Percentiles rank a stretch among this genome's conserved stretches.
These are phyloP conservation scores for Mikania micrantha DNA, from an alignment of 129 eudicot species.

Conservation along the genomic window DNA sequence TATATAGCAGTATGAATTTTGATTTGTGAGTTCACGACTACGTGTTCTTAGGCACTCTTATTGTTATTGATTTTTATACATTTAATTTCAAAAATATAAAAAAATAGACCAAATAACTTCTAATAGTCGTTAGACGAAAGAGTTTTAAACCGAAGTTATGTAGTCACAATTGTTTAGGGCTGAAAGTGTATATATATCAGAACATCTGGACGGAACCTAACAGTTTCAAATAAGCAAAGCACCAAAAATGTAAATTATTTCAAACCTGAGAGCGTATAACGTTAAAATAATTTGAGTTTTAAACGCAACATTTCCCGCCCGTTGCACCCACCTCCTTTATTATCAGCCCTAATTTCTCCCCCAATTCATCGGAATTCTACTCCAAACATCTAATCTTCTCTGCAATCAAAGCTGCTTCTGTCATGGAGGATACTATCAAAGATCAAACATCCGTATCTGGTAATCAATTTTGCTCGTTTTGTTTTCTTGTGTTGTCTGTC, in stretches of 20 bases:
- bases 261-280: conserved; percentile 11
- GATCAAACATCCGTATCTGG: conserved; percentile 39
- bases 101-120: too few species aligned
- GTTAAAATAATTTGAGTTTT: conserved; percentile 18
- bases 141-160: neutral
- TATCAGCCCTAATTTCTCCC: conserved; percentile 31
- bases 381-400: neutral
- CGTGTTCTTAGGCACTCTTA: too few species aligned
- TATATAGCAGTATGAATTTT: too few species aligned
- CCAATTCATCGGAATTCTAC: conserved; percentile 17
- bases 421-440: conserved; percentile 35
- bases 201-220: neutral
- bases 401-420: neutral
- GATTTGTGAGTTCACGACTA: too few species aligned
- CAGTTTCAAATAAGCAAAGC: neutral
- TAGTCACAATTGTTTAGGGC: neutral
- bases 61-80: too few species aligned
- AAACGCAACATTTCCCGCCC: conserved; percentile 26
- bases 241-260: neutral
- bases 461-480: neutral
- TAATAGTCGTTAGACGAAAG: neutral
- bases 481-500: neutral
- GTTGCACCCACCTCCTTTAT: conserved; percentile 10
- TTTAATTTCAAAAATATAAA: too few species aligned
- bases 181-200: neutral